Evolutionary conservation across 768 basidiomycete genomes (phyloP).

Genomic region (Xerocomellus intermedius): DNA sequence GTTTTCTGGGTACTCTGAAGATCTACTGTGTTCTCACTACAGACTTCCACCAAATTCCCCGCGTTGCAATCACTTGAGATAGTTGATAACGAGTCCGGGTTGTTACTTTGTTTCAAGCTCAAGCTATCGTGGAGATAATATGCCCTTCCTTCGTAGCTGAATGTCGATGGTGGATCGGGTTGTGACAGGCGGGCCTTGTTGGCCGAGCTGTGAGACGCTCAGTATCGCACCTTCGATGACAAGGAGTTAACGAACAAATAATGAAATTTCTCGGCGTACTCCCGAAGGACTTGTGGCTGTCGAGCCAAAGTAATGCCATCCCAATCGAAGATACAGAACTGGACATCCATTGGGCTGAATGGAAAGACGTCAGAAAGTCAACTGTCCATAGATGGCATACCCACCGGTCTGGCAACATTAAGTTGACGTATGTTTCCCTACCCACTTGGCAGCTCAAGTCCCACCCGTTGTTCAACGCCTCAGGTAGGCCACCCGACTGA

Average conservation of each 20-base stretch:
- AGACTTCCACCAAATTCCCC: constrained; percentile 15
- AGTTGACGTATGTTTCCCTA: constrained; percentile 39
- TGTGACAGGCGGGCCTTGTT: constrained; percentile 29
- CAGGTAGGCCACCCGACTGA: background rate
- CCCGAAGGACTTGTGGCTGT: constrained; percentile 42
- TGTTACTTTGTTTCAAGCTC: constrained; percentile 46
- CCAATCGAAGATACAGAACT: constrained; percentile 42
- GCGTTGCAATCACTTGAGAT: background rate
- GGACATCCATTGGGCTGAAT: constrained; percentile 57
- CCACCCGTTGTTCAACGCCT: background rate
- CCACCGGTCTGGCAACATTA: constrained; percentile 61
- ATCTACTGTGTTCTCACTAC: constrained; percentile 52
- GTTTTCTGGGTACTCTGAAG: constrained; percentile 52
- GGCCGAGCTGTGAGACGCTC: constrained; percentile 34
- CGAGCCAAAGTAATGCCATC: constrained; percentile 24
- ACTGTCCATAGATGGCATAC: constrained; percentile 1
- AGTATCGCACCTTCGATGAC: background rate
- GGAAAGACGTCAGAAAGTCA: constrained; percentile 2
- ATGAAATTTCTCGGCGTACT: constrained; percentile 41
- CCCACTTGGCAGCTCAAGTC: constrained; percentile 36
- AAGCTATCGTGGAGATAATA: constrained; percentile 49
- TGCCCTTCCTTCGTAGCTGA: constrained; percentile 35
- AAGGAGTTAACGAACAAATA: constrained; percentile 40
- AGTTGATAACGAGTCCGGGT: constrained; percentile 18
- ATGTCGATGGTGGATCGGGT: constrained; percentile 47